Evolutionary conservation across 495 filamentous ascomycete species (phyloP), one percentile per base, ranked within the genome.

Genomic region (Staphylotrichum longicolle): DNA sequence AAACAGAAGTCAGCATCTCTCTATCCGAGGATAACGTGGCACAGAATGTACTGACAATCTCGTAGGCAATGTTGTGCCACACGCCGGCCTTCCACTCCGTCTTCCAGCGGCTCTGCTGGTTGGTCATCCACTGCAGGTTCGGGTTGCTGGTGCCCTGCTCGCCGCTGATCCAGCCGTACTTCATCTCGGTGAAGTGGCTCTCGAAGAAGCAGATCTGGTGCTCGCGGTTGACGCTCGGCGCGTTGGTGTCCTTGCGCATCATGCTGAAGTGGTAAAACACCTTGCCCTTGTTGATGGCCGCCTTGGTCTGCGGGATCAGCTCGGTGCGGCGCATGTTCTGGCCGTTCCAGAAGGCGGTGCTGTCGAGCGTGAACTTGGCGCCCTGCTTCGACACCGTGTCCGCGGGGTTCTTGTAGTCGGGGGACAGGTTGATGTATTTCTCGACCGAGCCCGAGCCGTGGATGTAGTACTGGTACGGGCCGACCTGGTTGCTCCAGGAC

Each of bases 121-220:
- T 72, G 40, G 74, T 73, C 76, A 78, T 77, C 66, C 53, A 80
- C 70, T 78, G 76, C 71, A 80, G 52, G 63, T 77, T 73, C 2
- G 72, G 65, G 64, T 88, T 83, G 72, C 89, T 65, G 68, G 84
- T 82, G 51, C 86, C 85, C 49, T 76, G 77, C 59, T 56, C 40
- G 40, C 53, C 53, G 41, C 53, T 56, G 53, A 85, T 75, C 81
- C 81, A 83, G 57, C 87, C 88, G 62, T 84, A 85, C 76, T 91
- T 89, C 69, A 91, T 71, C 76, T 90, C 88, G 57, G 87, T 89
- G 73, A 89, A 90, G 75, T 90, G 86, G 70, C 78, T 83, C 77
- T 89, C 81, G 66, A 91, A 90, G 77, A 91, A 91, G 66, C 80
- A 83, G 61, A 91, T 86, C 73, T 91, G 88, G 69, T 90, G 88